A percentile compares a stretch with the other conserved stretches of the same genome.
Conservation (phyloP, 768 basidiomycete genomes). For the Sarcodon aspratus region DNA sequence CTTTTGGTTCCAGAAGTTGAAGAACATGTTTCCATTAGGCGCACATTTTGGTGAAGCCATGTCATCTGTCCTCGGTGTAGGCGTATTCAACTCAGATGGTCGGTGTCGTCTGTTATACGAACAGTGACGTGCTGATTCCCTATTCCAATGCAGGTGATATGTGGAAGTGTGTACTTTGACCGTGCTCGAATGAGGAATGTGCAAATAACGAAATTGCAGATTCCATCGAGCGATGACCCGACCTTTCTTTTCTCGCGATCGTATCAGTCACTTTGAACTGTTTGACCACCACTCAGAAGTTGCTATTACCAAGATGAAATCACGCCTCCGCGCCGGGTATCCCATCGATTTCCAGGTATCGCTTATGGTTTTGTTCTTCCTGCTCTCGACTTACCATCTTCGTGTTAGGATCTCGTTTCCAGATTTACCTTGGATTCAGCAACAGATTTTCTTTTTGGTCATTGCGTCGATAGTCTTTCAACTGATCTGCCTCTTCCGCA, state of each 20-base stretch:
- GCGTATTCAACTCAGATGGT: conserved; percentile 49
- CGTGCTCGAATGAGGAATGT: neutral
- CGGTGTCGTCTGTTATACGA: neutral
- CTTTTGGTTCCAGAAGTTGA: neutral
- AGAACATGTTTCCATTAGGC: conserved; percentile 13
- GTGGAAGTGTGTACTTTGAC: conserved; percentile 42
- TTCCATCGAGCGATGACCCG: conserved; percentile 60
- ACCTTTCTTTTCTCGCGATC: conserved; percentile 43
- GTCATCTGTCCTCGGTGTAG: conserved; percentile 30
- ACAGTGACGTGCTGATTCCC: too few relatives aligned
- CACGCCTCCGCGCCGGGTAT: conserved; percentile 6
- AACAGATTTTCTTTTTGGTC: conserved; percentile 45
- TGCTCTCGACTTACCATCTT: neutral
- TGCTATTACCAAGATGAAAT: conserved; percentile 3
- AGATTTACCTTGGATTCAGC: conserved; percentile 53
- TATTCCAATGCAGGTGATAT: conserved; percentile 33
- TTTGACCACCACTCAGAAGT: conserved; percentile 11
- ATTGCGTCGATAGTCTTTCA: conserved; percentile 33
- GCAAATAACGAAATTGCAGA: conserved; percentile 16
- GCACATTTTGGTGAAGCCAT: conserved; percentile 18
- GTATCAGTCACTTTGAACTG: conserved; percentile 15
- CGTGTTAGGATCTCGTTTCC: conserved; percentile 33
- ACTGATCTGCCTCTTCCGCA: conserved; percentile 33
- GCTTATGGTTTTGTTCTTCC: neutral
- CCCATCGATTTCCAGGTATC: conserved; percentile 9